These are phyloP conservation scores for Mycena metata DNA, from an alignment of 768 basidiomycete genomes.

Conservation along the genomic window DNA sequence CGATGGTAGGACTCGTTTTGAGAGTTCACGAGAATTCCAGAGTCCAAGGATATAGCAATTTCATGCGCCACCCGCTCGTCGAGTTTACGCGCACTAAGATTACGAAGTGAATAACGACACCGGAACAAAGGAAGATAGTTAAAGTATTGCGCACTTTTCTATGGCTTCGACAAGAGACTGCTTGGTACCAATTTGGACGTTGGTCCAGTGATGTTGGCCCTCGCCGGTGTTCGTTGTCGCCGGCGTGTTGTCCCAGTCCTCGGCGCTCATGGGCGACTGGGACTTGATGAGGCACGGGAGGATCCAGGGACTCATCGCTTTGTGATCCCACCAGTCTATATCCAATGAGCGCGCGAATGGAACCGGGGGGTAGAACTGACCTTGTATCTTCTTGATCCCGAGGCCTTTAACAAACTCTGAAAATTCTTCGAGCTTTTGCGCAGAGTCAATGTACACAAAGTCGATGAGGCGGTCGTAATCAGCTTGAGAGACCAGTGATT, in stretches of 20 bases:
- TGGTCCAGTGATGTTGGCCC: constrained; percentile 6
- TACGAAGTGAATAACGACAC: background rate
- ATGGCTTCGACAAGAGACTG: constrained; percentile 5
- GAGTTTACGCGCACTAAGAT: constrained; percentile 17
- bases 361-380: too few species aligned
- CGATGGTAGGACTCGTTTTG: constrained; percentile 26
- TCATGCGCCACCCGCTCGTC: constrained; percentile 25
- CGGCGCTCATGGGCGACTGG: constrained; percentile 7
- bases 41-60: constrained; percentile 13
- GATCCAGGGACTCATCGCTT: background rate
- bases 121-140: background rate
- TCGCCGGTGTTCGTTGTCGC: constrained; percentile 1
- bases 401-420: background rate
- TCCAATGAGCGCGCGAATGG: too few species aligned
- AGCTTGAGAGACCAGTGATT: background rate
- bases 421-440: background rate
- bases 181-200: background rate
- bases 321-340: constrained; percentile 12
- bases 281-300: constrained; percentile 10
- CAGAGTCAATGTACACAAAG: background rate
- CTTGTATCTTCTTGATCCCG: background rate
- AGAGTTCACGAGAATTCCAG: constrained; percentile 29
- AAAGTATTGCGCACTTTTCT: constrained; percentile 1
- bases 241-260: constrained; percentile 3
- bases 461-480: background rate